These are phyloP conservation scores for Pythium grandisporangium DNA, from an alignment of 352 stramenopile species.

Conservation along the genomic window DNA sequence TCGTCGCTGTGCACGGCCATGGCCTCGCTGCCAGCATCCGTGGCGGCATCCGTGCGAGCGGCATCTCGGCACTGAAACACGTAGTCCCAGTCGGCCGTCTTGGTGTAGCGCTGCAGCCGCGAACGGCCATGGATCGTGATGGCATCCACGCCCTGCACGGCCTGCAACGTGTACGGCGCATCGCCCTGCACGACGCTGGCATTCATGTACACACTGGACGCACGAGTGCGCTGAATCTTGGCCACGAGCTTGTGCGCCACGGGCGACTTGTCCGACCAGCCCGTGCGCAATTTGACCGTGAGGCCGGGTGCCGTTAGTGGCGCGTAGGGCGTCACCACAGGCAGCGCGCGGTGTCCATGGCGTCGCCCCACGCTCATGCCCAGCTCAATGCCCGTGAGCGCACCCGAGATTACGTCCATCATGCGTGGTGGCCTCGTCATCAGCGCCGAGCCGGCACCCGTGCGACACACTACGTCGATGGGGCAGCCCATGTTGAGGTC, in stretches of 20 bases:
- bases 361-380: constrained; percentile 26
- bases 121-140: constrained; percentile 95
- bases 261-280: constrained; percentile 94
- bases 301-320: constrained; percentile 75
- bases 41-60: constrained; percentile 54
- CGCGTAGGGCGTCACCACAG: too few relatives aligned
- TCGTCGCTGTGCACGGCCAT: too few relatives aligned
- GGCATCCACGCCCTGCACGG: constrained; percentile 54
- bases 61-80: constrained; percentile 86
- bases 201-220: constrained; percentile 67
- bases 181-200: constrained; percentile 59
- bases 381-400: constrained; percentile 79
- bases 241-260: constrained; percentile 91
- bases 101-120: constrained; percentile 96
- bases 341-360: too few relatives aligned
- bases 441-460: constrained; percentile 87
- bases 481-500: constrained; percentile 99
- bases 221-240: constrained; percentile 79
- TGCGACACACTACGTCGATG: constrained; percentile 92
- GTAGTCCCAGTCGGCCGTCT: constrained; percentile 98
- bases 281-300: constrained; percentile 98
- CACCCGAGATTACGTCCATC: constrained; percentile 81
- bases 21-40: too few relatives aligned
- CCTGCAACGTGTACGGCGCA: constrained; percentile 71
- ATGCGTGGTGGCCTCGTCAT: constrained; percentile 92